Evolutionary conservation across 202 grass and related monocot species (phyloP).

Genomic region (Sporobolus alterniflorus): DNA sequence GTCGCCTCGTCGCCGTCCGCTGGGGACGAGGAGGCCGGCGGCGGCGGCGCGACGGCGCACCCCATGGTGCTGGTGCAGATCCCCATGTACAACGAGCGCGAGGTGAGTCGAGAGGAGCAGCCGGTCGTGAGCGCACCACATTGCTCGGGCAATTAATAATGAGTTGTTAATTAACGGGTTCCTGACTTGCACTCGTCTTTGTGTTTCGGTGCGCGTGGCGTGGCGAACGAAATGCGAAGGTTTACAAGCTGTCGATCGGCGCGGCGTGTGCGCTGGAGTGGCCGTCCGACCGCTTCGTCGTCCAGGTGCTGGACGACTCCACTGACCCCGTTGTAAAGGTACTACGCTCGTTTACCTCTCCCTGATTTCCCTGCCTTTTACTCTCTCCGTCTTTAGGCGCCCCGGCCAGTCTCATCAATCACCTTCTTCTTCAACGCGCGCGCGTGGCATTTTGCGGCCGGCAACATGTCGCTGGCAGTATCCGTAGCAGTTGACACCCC

Average conservation of each 20-base stretch:
- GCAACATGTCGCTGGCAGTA: background rate
- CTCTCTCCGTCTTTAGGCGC: background rate
- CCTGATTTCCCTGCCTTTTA: background rate
- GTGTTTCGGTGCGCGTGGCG: no score
- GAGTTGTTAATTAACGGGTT: no score
- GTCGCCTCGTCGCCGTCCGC: background rate
- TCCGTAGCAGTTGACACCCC: background rate
- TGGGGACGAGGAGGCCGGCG: conserved; percentile 31
- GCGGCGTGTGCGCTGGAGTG: conserved; percentile 81
- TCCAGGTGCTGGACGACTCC: conserved; percentile 96
- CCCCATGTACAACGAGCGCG: conserved; percentile 94
- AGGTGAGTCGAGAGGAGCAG: conserved; percentile 39
- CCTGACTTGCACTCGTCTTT: no score
- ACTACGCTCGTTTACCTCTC: background rate
- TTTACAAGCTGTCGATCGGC: conserved; percentile 90
- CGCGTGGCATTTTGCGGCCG: background rate
- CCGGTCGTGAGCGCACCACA: background rate
- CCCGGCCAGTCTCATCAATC: no score
- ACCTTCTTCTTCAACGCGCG: no score
- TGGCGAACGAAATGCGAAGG: no score
- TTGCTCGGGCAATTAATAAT: no score
- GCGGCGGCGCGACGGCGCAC: conserved; percentile 15
- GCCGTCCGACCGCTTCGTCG: conserved; percentile 63
- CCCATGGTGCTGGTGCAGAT: conserved; percentile 92
- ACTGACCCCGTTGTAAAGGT: conserved; percentile 82